Percentiles rank a stretch among this genome's conserved stretches.
Evolutionary conservation across 495 filamentous ascomycete genomes (phyloP).

Genomic region (Penicillium steckii): DNA sequence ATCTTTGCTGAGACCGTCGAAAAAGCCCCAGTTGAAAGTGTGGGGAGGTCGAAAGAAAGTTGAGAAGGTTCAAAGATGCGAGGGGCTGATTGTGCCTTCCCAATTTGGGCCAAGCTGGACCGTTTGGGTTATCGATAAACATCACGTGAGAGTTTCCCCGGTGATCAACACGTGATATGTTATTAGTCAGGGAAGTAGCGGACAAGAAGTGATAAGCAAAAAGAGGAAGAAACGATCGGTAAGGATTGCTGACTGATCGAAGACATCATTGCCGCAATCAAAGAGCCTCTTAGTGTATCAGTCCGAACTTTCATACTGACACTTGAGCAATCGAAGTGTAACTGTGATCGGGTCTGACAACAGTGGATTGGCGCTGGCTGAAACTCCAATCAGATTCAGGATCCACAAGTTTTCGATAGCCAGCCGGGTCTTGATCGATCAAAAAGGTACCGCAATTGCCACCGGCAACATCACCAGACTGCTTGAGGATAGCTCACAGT

Average conservation of each 20-base stretch:
- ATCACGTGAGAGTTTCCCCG: constrained; percentile 36
- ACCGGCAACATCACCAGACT: background rate
- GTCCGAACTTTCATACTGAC: too few species aligned
- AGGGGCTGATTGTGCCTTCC: constrained; percentile 11
- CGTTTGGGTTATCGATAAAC: constrained; percentile 46
- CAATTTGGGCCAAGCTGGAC: constrained; percentile 1
- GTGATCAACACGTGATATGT: constrained; percentile 32
- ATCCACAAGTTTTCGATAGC: constrained; percentile 5
- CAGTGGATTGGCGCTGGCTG: background rate
- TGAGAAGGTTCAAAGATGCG: too few species aligned
- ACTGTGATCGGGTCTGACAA: background rate
- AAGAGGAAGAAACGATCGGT: background rate
- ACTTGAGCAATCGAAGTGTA: background rate
- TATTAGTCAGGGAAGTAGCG: background rate
- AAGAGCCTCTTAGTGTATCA: too few species aligned
- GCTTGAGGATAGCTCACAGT: background rate
- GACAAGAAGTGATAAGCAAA: background rate
- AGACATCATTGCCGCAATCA: too few species aligned
- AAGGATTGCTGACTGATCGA: background rate
- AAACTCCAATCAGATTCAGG: constrained; percentile 13
- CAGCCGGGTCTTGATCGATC: background rate
- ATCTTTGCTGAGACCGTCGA: constrained; percentile 32
- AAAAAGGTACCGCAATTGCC: background rate
- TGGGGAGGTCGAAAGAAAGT: constrained; percentile 5
- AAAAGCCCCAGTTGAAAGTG: constrained; percentile 1